Conservation (phyloP, 2,329 filamentous ascomycete genomes). For the Diaporthe australafricana region DNA sequence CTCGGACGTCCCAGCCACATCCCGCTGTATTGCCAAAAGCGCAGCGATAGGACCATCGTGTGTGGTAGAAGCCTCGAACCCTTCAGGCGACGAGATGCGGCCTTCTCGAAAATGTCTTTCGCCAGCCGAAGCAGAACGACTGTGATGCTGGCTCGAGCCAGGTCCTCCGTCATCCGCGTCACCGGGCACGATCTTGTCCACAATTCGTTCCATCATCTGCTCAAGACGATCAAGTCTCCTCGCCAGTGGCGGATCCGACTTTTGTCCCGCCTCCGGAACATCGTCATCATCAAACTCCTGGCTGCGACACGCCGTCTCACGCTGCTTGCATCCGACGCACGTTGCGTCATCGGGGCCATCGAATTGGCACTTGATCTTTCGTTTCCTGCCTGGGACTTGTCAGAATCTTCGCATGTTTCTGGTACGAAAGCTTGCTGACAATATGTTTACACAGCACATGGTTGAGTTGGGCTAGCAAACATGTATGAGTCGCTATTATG, state of each 20-base stretch:
- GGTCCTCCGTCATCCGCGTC: neutral
- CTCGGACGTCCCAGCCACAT: constrained; percentile 30
- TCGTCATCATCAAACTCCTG: constrained; percentile 57
- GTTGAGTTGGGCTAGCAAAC: no score
- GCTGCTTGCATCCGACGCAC: constrained; percentile 57
- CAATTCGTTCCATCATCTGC: constrained; percentile 57
- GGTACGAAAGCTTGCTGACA: no score
- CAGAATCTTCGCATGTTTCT: neutral
- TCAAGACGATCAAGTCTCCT: constrained; percentile 60
- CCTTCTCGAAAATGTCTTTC: constrained; percentile 41
- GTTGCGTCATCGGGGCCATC: constrained; percentile 50
- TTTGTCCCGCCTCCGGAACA: constrained; percentile 39
- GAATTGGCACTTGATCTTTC: constrained; percentile 62
- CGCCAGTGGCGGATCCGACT: constrained; percentile 52
- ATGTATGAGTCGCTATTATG: neutral
- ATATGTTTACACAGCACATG: neutral
- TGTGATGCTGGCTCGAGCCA: constrained; percentile 34
- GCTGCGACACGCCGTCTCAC: constrained; percentile 55
- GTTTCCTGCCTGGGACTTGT: constrained; percentile 49
- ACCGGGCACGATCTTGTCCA: constrained; percentile 51
- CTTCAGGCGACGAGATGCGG: constrained; percentile 42
- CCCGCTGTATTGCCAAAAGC: constrained; percentile 44
- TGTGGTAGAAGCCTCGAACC: constrained; percentile 44
- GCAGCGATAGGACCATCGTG: constrained; percentile 46
- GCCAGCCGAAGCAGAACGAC: constrained; percentile 34